Base-by-base conservation (phyloP, 2,329 filamentous ascomycete genomes). In the Curvularia sp. region DNA sequence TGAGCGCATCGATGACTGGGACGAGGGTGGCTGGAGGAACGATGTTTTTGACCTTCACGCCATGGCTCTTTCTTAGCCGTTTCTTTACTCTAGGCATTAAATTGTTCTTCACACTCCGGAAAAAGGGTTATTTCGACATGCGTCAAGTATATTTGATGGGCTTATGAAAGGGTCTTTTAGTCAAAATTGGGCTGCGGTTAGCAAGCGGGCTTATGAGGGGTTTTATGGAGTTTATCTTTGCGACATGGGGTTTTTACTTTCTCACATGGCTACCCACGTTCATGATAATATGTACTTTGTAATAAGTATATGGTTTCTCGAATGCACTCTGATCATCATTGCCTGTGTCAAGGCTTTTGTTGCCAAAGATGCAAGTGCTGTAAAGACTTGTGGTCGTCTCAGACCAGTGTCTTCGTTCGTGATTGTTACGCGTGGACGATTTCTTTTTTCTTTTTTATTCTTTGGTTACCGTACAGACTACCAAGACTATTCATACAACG, bases 11-110 rank as follows among this genome's bases (percentile, higher is more conserved):
- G 87, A 93, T 64, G 90, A 94, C 64, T 88, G 88, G 71, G 85
- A 88, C 55, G 81, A 81, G 47, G 87, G 84, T 15, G 90, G 90
- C 0, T 97, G 93, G 93, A 85, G 90, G 66, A 97, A 96, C 75
- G 88, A 87, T 46, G 88, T 96, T n/a, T 96, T 97, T 61, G 83
- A 88, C 66, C 72, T 84, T 38, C 77, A 81, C 55, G 73, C 78
- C 4, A 71, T 73, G 71, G 70, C 70, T 49, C 58, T 69, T 44
- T 68, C 50, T 30, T 63, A 53, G 30, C 39, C 18, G 20, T 44
- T 20, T 48, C 15, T 12, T 28, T 41, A 28, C 24, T 28, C 12
- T 50, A 5, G 33, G 35, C 22, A 28, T 5, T n/a, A 12, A 41
- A 41, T 20, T 30, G 24, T 3, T 39, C 35, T 22, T 22, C 35